Evolutionary conservation across 2,329 filamentous ascomycete species (phyloP), one percentile per base, ranked within the genome.

Genomic region (Sporothrix variecibatus): DNA sequence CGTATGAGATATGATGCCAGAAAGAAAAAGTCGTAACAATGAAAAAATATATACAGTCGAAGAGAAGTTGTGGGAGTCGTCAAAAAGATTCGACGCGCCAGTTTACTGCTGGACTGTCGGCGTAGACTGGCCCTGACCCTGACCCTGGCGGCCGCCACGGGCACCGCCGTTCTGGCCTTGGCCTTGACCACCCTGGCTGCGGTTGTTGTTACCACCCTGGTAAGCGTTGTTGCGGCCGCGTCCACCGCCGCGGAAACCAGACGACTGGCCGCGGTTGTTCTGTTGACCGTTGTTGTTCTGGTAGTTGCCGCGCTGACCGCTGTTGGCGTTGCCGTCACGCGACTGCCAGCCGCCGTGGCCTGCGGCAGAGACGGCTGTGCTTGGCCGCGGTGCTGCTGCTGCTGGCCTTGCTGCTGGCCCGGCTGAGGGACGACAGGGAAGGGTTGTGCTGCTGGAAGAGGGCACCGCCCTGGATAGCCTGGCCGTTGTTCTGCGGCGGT

Each of bases 281-380:
- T 26, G 26, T 28, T 26, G n/a, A 20, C 23, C 23, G 56, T 60
- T 60, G 34, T 23, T 23, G 28, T 40, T 51, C 46, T 69, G 53
- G 28, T 69, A 23, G 53, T 56, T 72, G 26, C 73, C 71, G 7
- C 74, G 73, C 17, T 58, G 58, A 6, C 38, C 60, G 40, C 73
- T 56, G 51, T 62, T 67, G 46, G 38, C 43, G 20, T 58, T 23
- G 9, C 46, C 74, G n/a, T 71, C 67, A 15, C 67, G 43, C 49
- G 64, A 65, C 46, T 76, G 74, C 75, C 76, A 77, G 38, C 75
- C 76, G 23, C 75, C 75, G 64, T 77, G 75, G 75, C 34, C 28
- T 77, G 76, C 6, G 76, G 75, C 9, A 76, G 31, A 1, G 75
- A 72, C n/a, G 76, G 76, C 71, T 77, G 76, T 1, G 49, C 51